Conservation (phyloP, 108 stramenopile species). For the Pseudonitzschia delicatissima region DNA sequence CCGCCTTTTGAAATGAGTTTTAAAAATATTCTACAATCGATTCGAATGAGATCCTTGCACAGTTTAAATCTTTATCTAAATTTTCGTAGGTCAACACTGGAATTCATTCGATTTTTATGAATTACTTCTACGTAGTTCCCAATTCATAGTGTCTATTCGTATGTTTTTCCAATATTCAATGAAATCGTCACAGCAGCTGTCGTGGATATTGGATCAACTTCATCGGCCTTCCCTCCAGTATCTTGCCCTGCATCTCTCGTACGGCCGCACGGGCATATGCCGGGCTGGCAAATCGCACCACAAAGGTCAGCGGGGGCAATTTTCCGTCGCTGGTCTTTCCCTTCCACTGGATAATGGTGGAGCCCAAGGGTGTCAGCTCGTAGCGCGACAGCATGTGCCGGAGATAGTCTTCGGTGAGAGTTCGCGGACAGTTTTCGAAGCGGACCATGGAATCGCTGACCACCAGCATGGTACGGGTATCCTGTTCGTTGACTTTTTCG, state of each 20-base stretch:
- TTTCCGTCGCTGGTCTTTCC: conserved; percentile 27
- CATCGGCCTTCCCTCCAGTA: conserved; percentile 8
- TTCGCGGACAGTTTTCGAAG: conserved; percentile 41
- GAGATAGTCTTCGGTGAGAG: conserved; percentile 16
- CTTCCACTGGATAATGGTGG: conserved; percentile 27
- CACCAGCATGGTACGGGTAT: not conserved
- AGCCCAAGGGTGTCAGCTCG: conserved; percentile 30
- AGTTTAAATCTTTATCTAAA: too few relatives aligned
- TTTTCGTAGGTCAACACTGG: not conserved
- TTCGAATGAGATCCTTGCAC: too few relatives aligned
- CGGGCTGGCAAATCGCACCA: conserved; percentile 45
- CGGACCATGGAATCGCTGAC: conserved; percentile 51
- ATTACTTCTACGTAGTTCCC: not conserved
- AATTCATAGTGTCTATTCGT: not conserved
- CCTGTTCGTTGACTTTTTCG: not conserved
- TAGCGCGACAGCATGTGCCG: conserved; percentile 38
- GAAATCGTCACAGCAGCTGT: conserved; percentile 7
- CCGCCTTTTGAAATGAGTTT: too few relatives aligned
- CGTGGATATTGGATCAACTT: conserved; percentile 41
- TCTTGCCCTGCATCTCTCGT: conserved; percentile 39
- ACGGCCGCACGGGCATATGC: conserved; percentile 54
- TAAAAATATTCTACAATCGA: too few relatives aligned
- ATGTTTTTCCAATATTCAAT: not conserved
- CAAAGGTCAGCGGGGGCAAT: conserved; percentile 27
- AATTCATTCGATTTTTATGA: not conserved